phyloP scores from a whole-genome alignment of 495 filamentous ascomycete species.

The Penicillium egyptiacum region DNA sequence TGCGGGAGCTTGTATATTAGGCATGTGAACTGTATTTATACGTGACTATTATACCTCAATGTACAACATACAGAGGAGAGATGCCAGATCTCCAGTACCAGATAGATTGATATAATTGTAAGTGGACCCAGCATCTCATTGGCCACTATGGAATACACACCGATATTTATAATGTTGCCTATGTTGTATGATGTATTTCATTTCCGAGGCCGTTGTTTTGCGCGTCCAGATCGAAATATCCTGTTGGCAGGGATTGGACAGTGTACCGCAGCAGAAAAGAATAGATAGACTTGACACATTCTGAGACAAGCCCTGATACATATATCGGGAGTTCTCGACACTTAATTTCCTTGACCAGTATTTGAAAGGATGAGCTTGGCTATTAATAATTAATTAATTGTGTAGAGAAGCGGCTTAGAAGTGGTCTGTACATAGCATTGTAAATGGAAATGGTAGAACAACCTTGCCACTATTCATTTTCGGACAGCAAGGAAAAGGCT shows the following conservation, averaged over 20 bases:
- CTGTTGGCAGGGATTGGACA: background rate
- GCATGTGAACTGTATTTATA: background rate
- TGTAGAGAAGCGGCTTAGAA: background rate
- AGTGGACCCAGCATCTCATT: slow-evolving; percentile 1
- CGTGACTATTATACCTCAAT: no score
- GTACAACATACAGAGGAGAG: no score
- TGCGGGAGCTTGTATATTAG: background rate
- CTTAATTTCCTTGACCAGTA: background rate
- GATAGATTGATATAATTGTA: slow-evolving; percentile 3
- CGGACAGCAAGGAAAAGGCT: background rate
- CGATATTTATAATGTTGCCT: background rate
- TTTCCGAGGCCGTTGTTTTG: background rate
- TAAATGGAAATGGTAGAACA: background rate
- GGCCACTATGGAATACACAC: background rate
- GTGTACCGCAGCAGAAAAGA: background rate
- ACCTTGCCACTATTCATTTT: background rate
- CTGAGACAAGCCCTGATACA: background rate
- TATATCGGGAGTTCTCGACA: background rate
- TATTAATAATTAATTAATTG: no score
- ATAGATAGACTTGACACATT: background rate
- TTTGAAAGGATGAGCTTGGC: background rate
- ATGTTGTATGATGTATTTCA: background rate
- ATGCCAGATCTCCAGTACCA: background rate
- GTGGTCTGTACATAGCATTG: background rate
- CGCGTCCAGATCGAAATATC: background rate